A percentile compares a stretch with the other conserved stretches of the same genome.
These are phyloP conservation scores for Fusarium papillatum DNA, from an alignment of 2,329 filamentous ascomycete genomes.

Conservation along the genomic window DNA sequence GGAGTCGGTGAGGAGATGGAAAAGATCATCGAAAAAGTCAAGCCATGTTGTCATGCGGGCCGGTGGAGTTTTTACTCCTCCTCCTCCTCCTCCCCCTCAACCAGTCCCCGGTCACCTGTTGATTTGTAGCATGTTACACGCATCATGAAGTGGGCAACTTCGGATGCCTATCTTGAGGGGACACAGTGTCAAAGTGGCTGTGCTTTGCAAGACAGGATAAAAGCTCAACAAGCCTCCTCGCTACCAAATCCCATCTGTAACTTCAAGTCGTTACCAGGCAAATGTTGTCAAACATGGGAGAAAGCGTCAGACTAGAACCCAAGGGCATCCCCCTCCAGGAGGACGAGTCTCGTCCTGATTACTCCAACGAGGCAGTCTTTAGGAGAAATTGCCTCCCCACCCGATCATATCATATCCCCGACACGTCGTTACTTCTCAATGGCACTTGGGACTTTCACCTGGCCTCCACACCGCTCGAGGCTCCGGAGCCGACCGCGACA, in stretches of 20 bases:
- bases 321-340: constrained; percentile 51
- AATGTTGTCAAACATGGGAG: constrained; percentile 31
- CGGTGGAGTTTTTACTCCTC: constrained; percentile 19
- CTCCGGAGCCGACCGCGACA: constrained; percentile 58
- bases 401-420: constrained; percentile 66
- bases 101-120: constrained; percentile 28
- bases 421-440: constrained; percentile 64
- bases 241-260: not conserved
- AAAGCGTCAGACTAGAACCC: constrained; percentile 18
- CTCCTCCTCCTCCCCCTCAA: not conserved
- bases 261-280: not conserved
- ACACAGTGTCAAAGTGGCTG: not conserved
- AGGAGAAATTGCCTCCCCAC: constrained; percentile 66
- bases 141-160: constrained; percentile 22
- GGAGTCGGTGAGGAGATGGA: constrained; percentile 6
- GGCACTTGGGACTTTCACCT: constrained; percentile 71
- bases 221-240: constrained; percentile 9
- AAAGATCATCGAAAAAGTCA: constrained; percentile 25
- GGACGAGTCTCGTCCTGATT: constrained; percentile 58
- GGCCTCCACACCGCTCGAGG: constrained; percentile 58
- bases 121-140: constrained; percentile 3
- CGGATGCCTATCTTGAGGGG: constrained; percentile 19
- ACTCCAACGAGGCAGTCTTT: constrained; percentile 64
- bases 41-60: constrained; percentile 32
- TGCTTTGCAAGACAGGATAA: constrained; percentile 22